These are phyloP conservation scores for Teratosphaeria pseudoeucalypti DNA, from an alignment of 2,329 filamentous ascomycete genomes.

Conservation along the genomic window DNA sequence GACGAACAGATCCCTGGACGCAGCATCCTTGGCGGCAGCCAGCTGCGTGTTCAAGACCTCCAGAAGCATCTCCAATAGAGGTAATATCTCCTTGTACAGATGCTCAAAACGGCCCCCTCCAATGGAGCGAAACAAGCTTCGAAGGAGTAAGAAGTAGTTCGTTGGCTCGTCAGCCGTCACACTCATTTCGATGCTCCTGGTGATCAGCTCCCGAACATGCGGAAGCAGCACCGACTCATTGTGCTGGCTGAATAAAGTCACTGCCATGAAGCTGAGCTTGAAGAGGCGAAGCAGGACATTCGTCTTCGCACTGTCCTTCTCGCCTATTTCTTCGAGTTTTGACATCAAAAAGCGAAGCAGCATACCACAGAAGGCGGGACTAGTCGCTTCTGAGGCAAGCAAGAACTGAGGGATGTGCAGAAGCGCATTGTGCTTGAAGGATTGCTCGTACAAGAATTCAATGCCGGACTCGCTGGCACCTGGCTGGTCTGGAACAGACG, in stretches of 20 bases:
- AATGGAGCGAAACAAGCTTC: slow-evolving; percentile 91
- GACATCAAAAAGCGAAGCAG: slow-evolving; percentile 95
- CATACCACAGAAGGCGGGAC: slow-evolving; percentile 96
- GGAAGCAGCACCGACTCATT: slow-evolving; percentile 94
- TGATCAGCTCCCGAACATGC: slow-evolving; percentile 94
- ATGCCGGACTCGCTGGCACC: slow-evolving; percentile 65
- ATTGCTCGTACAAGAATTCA: slow-evolving; percentile 91
- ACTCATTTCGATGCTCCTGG: slow-evolving; percentile 90
- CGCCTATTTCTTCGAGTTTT: slow-evolving; percentile 87
- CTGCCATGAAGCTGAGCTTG: slow-evolving; percentile 98
- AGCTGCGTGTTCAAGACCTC: slow-evolving; percentile 95
- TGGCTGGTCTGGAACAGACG: slow-evolving; percentile 6
- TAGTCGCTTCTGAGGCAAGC: slow-evolving; percentile 95
- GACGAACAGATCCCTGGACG: slow-evolving; percentile 90
- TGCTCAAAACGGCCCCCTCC: slow-evolving; percentile 96
- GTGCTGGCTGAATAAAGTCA: slow-evolving; percentile 85
- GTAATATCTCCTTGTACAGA: slow-evolving; percentile 94
- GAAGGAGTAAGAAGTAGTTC: slow-evolving; percentile 92
- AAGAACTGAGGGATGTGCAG: slow-evolving; percentile 97
- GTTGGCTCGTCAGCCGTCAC: slow-evolving; percentile 94
- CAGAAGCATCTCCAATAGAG: slow-evolving; percentile 90
- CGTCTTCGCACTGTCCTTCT: slow-evolving; percentile 80
- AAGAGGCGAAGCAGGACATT: slow-evolving; percentile 89
- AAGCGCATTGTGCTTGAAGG: slow-evolving; percentile 89
- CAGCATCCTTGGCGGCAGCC: slow-evolving; percentile 81